Evolutionary conservation across 495 filamentous ascomycete species (phyloP), one percentile per base, ranked within the genome.

Genomic region (Daldinia childiae): DNA sequence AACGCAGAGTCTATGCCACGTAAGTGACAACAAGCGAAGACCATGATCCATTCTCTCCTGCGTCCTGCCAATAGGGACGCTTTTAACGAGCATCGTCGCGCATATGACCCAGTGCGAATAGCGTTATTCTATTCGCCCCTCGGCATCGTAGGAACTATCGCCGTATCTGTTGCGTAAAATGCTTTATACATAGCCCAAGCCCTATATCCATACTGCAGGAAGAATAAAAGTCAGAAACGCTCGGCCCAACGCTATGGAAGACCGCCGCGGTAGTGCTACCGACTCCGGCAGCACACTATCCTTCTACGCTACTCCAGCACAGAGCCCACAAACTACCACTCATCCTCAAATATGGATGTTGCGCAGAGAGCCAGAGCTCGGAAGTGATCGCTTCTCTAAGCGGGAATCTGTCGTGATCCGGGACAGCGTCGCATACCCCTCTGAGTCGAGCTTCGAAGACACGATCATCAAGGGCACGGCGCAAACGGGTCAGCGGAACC

Each of bases 1-100:
- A 48, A 19, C 43, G n/a, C 21, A 48, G 59, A 50, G 59, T 48
- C 27, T 6, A 50, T 68, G 69, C 69, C 64, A 72, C 69, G 69
- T 72, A 64, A 61, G 59, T 68, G 48, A 68, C 55, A 63, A 62
- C 59, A 72, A 61, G 64, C 51, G 56, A 57, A 11, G 24, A 50
- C 45, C 24, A 36, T 68, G 69, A 68, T 60, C 64, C 69, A 64
- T 17, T 51, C 27, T 32, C n/a, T 51, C 48, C 38, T 1, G 4
- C 19, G 29, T 43, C 11, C 69, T 72, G 41, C 64, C 69, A 72
- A 72, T 72, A 34, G 14, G 48, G 59, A 12, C 21, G 17, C 1
- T 64, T 58, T 60, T 41, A 64, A 60, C 29, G 39, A 30, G 15
- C 39, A 12, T 36, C n/a, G 50, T 45, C 36, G 43, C 34, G 30